phyloP scores from a whole-genome alignment of 106 monocot genomes.

The Dioscorea zingiberensis region DNA sequence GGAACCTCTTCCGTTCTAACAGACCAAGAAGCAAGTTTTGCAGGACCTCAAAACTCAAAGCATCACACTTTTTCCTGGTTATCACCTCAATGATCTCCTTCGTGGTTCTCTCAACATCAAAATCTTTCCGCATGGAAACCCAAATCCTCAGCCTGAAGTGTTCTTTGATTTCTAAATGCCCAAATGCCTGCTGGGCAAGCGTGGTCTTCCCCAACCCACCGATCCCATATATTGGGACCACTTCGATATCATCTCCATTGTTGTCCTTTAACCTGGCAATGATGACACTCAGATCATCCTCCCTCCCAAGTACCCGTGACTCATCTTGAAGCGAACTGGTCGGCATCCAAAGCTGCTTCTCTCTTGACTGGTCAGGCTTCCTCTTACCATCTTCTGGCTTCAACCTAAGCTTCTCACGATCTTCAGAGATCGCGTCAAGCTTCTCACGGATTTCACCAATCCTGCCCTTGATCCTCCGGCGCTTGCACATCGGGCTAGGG shows the following conservation, averaged over 20 bases:
- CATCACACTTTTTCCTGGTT: slow-evolving; percentile 10
- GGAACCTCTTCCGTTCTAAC: slow-evolving; percentile 20
- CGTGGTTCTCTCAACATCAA: slow-evolving; percentile 12
- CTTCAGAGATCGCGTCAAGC: slow-evolving; percentile 15
- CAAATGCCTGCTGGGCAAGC: slow-evolving; percentile 26
- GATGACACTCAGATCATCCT: not conserved
- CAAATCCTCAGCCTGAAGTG: slow-evolving; percentile 28
- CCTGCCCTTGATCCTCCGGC: slow-evolving; percentile 3
- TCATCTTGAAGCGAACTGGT: not conserved
- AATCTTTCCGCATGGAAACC: slow-evolving; percentile 23
- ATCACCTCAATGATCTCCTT: slow-evolving; percentile 24
- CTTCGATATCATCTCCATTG: not conserved
- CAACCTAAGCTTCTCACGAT: not conserved
- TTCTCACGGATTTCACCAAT: slow-evolving; percentile 16
- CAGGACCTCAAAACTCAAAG: slow-evolving; percentile 9
- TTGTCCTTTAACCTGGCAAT: not conserved
- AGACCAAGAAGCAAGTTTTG: slow-evolving; percentile 11
- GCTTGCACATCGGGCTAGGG: not conserved
- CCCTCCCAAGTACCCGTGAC: slow-evolving; percentile 11
- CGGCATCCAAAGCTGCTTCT: not conserved
- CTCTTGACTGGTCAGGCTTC: not conserved
- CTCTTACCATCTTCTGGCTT: slow-evolving; percentile 6
- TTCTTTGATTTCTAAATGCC: not conserved
- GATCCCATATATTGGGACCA: slow-evolving; percentile 29
- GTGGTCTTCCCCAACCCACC: slow-evolving; percentile 59